A percentile compares a stretch with the other conserved stretches of the same genome.
phyloP scores from a whole-genome alignment of 2,329 filamentous ascomycete genomes.

The Geosmithia putterillii region DNA sequence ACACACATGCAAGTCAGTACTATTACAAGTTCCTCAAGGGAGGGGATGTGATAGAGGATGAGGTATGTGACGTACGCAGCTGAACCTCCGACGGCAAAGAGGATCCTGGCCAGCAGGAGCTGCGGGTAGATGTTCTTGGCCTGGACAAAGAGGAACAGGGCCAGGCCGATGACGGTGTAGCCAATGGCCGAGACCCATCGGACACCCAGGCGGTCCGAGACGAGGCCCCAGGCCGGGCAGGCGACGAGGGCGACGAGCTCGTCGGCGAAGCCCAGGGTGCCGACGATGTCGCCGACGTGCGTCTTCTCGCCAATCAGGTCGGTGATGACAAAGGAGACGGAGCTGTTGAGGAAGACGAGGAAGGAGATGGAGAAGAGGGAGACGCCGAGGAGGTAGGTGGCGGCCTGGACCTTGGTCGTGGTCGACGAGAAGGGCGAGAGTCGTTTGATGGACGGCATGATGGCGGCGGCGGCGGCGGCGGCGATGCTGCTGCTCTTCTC shows the following conservation, averaged over 20 bases:
- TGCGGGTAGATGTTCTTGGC: constrained; percentile 81
- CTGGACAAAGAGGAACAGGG: constrained; percentile 73
- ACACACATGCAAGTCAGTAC: constrained; percentile 1
- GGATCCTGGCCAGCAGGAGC: constrained; percentile 67
- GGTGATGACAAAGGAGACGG: constrained; percentile 74
- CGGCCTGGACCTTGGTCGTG: constrained; percentile 49
- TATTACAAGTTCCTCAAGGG: not conserved
- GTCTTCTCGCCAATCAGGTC: constrained; percentile 65
- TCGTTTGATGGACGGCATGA: constrained; percentile 22
- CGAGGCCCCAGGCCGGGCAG: constrained; percentile 67
- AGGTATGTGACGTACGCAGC: constrained; percentile 47
- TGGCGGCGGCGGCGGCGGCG: too few species aligned
- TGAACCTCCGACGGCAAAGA: constrained; percentile 88
- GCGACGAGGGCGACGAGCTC: constrained; percentile 72
- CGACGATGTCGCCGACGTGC: constrained; percentile 67
- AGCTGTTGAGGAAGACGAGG: constrained; percentile 80
- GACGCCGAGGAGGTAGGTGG: constrained; percentile 69
- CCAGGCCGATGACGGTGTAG: constrained; percentile 68
- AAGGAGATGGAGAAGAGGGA: constrained; percentile 82
- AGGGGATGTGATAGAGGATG: not conserved
- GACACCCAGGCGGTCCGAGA: constrained; percentile 68
- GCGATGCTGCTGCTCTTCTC: too few species aligned
- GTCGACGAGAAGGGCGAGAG: constrained; percentile 43
- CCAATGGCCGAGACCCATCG: constrained; percentile 62
- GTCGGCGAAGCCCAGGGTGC: constrained; percentile 75